Base-by-base conservation (phyloP, 2,329 filamentous ascomycete species). In the Hypomyces perniciosus region DNA sequence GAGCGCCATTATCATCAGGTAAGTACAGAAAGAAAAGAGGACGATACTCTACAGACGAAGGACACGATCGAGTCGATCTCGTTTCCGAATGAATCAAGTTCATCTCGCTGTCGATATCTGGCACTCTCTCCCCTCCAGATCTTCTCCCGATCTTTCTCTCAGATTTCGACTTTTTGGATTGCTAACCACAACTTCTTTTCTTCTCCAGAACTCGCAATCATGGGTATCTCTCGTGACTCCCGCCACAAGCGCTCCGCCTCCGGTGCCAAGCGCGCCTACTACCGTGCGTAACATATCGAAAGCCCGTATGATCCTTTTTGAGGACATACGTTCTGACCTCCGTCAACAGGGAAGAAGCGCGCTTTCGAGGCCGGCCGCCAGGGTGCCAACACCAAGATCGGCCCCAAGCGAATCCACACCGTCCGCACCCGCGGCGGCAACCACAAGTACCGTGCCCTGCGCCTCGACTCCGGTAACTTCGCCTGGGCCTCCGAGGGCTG, bases 331-430 rank as follows among this genome's bases (percentile, higher is more conserved):
- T 86, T 86, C 85, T 87, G 80, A 88, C 82, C 80, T 83, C 62
- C 72, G 70, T 81, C 79, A 82, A 76, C 75, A 83, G 82, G 83
- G 84, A 90, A 99, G 93, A 92, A 87, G 84, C 83, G 84, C 81
- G 95, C 91, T 84, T 99, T 99, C 88, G 95, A 99, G 86, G 90
- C 91, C 78, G 93, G 93, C 77, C 92, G 93, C 76, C 93, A 99
- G 85, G 89, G 92, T 74, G 90, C 93, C 83, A 95, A 93, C 85
- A 99, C 93, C 80, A 89, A 92, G 87, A 97, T 99, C 77, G 93
- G 95, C 69, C 72, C 86, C 73, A 96, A 96, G 88, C 86, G 90
- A 75, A 85, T 96, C 77, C 90, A 96, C 81, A 85, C 93, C 71
- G 90, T 96, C 78, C 91, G 90, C 78, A 95, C 90, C 70, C 91